These are phyloP conservation scores for Leccinum pellstonianum DNA, from an alignment of 768 basidiomycete species.

Conservation along the genomic window DNA sequence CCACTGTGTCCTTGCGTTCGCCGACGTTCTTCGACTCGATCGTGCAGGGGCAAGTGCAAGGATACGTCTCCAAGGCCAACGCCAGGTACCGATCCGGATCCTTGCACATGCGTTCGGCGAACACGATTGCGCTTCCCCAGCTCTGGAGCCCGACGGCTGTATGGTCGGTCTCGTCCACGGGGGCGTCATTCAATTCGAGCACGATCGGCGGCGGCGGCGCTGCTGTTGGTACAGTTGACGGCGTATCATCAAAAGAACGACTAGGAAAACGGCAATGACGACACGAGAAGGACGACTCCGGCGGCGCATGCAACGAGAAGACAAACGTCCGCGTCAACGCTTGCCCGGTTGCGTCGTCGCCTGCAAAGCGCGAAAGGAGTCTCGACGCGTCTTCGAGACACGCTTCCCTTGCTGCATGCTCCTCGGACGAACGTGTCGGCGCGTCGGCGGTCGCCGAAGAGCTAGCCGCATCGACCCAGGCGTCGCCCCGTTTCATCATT, in stretches of 20 bases:
- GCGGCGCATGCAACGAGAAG: conserved; percentile 37
- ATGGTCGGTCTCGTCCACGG: conserved; percentile 62
- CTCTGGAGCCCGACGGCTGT: conserved; percentile 82
- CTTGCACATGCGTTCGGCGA: conserved; percentile 61
- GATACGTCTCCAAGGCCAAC: conserved; percentile 16
- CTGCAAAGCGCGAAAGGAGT: conserved; percentile 53
- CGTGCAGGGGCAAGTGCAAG: not conserved
- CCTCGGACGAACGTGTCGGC: conserved; percentile 26
- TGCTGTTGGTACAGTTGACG: not conserved
- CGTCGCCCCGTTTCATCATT: conserved; percentile 58
- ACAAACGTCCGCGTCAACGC: conserved; percentile 51
- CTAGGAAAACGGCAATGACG: not conserved
- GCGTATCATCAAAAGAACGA: not conserved
- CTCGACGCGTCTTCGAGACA: conserved; percentile 58
- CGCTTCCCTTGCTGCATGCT: conserved; percentile 38
- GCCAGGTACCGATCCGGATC: conserved; percentile 40
- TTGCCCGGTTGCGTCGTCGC: conserved; percentile 40
- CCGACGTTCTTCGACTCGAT: not conserved
- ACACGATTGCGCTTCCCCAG: conserved; percentile 76
- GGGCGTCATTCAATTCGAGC: conserved; percentile 69
- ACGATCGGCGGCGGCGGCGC: conserved; percentile 25
- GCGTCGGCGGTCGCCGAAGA: conserved; percentile 11
- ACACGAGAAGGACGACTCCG: not conserved
- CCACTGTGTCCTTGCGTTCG: not conserved
- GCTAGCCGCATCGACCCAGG: conserved; percentile 38